Base-by-base conservation (phyloP, 2,329 filamentous ascomycete genomes). In the Helicocarpus griseus region DNA sequence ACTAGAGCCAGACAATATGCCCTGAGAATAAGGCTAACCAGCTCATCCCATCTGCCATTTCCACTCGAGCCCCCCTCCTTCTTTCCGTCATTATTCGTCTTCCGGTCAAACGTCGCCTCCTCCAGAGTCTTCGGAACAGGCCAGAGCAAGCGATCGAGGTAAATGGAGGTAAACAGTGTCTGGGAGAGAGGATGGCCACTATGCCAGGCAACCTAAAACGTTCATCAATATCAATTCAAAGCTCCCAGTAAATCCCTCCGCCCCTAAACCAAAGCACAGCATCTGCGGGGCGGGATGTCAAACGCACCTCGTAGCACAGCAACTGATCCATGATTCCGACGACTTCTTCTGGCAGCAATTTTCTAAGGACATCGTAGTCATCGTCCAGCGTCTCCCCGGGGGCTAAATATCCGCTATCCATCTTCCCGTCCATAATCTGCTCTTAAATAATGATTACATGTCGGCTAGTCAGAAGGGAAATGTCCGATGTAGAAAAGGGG, bases 391-490 rank as follows among this genome's bases (percentile, higher is more conserved):
- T 67, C 62, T 95, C 88, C 28, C 84, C 86, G 6, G 85, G 81
- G 19, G 81, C 77, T 5, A 94, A 75, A 58, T 85, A 89, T 26
- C 93, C 93, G 64, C 89, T 96, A 69, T 98, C 93, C 93, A 98
- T 98, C 71, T 97, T 98, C 1, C 87, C 84, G 64, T 98, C 93
- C 88, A 96, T 96, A 61, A 98, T 95, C 93, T 98, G 62, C 21
- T 14, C 28, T 19, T n/a, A 21, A 17, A 11, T 57, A 22, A 56
- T 44, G 26, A n/a, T 14, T 26, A 17, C 17, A 28, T 31, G 11
- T 36, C 3, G 11, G 11, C 22, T 13, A 13, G 9, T 7, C 24
- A 3, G 14, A 31, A 5, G 14, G 24, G 24, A 48, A 29, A 17
- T 14, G n/a, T 9, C n/a, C 28, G 3, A 5, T n/a, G 6, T 19